Conservation (phyloP, 768 basidiomycete species). For the Termitomyces heimii region DNA sequence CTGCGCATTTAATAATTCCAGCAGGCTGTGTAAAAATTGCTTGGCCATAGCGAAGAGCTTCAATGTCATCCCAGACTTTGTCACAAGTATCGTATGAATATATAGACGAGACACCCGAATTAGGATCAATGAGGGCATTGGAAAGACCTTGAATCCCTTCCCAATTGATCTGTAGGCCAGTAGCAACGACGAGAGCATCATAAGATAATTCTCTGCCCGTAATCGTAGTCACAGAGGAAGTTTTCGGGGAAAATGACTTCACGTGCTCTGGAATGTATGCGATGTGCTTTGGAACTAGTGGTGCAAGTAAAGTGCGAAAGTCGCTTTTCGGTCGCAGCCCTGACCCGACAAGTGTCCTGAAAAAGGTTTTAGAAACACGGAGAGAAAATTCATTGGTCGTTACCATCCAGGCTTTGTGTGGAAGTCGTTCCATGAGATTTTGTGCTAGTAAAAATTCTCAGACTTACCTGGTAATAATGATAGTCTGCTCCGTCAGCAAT, state of each 20-base stretch:
- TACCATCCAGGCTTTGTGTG: slow-evolving; percentile 85
- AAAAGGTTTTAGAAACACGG: not conserved
- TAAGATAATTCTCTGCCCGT: slow-evolving; percentile 71
- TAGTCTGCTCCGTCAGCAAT: slow-evolving; percentile 78
- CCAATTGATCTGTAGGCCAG: slow-evolving; percentile 87
- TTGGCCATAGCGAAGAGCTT: slow-evolving; percentile 66
- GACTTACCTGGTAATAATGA: slow-evolving; percentile 76
- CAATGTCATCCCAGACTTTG: slow-evolving; percentile 82
- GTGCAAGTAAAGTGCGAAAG: slow-evolving; percentile 57
- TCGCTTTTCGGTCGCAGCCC: slow-evolving; percentile 71
- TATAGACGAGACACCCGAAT: slow-evolving; percentile 84
- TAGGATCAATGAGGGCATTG: slow-evolving; percentile 69
- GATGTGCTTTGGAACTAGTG: slow-evolving; percentile 73
- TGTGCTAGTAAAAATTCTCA: not conserved
- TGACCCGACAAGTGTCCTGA: slow-evolving; percentile 89
- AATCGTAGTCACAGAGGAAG: slow-evolving; percentile 67
- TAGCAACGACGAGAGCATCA: slow-evolving; percentile 83
- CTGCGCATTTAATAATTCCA: slow-evolving; percentile 90
- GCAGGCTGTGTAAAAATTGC: slow-evolving; percentile 95
- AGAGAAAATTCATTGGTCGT: slow-evolving; percentile 9
- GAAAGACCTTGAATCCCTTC: slow-evolving; percentile 66
- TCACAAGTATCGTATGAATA: slow-evolving; percentile 90
- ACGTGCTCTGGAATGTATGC: slow-evolving; percentile 67
- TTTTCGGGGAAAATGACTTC: slow-evolving; percentile 65
- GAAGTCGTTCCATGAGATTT: not conserved